Evolutionary conservation across 345 rosid species (phyloP).

Genomic region (Stellera chamaejasme): DNA sequence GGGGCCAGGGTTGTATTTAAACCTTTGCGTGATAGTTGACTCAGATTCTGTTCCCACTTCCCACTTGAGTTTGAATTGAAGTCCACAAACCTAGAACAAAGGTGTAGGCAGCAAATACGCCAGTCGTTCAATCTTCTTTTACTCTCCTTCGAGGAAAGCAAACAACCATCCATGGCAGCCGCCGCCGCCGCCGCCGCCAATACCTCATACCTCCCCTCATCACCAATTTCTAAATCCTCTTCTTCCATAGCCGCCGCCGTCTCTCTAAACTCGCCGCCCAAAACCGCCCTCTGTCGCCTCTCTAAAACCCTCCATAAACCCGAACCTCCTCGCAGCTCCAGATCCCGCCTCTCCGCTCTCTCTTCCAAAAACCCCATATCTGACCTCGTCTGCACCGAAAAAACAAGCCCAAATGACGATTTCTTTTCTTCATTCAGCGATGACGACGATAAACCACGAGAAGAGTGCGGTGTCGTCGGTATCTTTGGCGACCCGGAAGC

Average conservation of each 20-base stretch:
- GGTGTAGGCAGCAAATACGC: no score
- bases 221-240: conserved; percentile 8
- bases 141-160: not conserved
- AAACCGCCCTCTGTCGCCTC: conserved; percentile 10
- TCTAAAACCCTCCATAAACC: conserved; percentile 41
- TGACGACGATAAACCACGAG: conserved; percentile 75
- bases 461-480: conserved; percentile 98
- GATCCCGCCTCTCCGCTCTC: conserved; percentile 12
- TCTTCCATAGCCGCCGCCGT: conserved; percentile 7
- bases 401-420: conserved; percentile 13
- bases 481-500: conserved; percentile 91
- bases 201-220: conserved; percentile 19
- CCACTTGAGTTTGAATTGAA: not conserved
- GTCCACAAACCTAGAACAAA: conserved; percentile 14
- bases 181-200: conserved; percentile 22
- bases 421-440: conserved; percentile 16
- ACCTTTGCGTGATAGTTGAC: no score
- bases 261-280: conserved; percentile 17
- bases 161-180: conserved; percentile 29
- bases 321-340: conserved; percentile 15
- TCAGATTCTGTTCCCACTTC: no score
- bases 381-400: conserved; percentile 13
- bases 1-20: no score
- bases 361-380: conserved; percentile 38
- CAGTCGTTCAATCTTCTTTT: not conserved